A percentile compares a stretch with the other conserved stretches of the same genome.
These are phyloP conservation scores for Chenopodium formosanum DNA, from an alignment of 148 eudicot species.

Conservation along the genomic window DNA sequence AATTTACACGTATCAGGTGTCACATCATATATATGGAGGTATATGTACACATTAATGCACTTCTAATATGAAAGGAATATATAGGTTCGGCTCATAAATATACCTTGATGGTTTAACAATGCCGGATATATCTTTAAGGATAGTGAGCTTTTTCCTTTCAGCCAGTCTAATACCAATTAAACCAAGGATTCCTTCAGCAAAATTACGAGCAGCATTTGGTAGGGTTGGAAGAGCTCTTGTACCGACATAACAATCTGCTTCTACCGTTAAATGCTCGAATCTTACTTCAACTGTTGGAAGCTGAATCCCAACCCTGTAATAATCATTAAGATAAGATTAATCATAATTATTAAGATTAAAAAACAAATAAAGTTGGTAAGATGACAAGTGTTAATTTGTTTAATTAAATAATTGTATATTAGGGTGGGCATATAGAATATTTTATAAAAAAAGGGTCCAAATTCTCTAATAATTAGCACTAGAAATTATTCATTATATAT, in stretches of 20 bases:
- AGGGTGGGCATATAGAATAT: not conserved
- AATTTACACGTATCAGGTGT: too few relatives aligned
- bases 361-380: not conserved
- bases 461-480: too few relatives aligned
- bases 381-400: not conserved
- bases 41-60: not conserved
- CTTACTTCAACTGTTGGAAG: slow-evolving; percentile 87
- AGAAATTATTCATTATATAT: too few relatives aligned
- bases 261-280: slow-evolving; percentile 61
- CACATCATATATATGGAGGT: not conserved
- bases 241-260: slow-evolving; percentile 81
- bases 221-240: slow-evolving; percentile 87
- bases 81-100: not conserved
- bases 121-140: slow-evolving; percentile 79
- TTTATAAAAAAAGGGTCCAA: not conserved
- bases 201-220: slow-evolving; percentile 58
- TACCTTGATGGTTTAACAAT: slow-evolving; percentile 87
- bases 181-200: slow-evolving; percentile 48
- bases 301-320: slow-evolving; percentile 74
- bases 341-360: not conserved
- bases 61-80: not conserved
- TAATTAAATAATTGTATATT: too few relatives aligned
- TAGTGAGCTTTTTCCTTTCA: slow-evolving; percentile 65
- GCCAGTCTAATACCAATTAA: slow-evolving; percentile 56
- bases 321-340: not conserved